Evolutionary conservation across 1,284 basidiomycete genomes (phyloP).

Genomic region (Kwoniella shivajii): DNA sequence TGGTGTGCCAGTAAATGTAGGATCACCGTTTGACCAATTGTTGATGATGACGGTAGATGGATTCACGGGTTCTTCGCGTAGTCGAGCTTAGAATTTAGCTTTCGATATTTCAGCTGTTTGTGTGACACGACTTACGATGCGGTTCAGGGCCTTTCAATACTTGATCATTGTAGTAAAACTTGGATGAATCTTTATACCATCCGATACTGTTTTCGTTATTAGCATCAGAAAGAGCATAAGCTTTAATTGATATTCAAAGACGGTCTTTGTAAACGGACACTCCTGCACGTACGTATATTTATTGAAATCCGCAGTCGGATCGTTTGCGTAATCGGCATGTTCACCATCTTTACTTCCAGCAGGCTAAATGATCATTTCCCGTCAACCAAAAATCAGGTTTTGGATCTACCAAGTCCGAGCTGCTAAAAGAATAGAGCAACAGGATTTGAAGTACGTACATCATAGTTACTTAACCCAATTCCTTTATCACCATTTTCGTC

Average conservation of each 20-base stretch:
- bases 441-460: neutral
- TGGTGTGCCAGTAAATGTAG: neutral
- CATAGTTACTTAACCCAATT: constrained; percentile 3
- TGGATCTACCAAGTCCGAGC: too few species aligned
- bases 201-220: too few species aligned
- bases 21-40: constrained; percentile 6
- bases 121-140: constrained; percentile 1
- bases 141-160: neutral
- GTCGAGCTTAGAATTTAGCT: neutral
- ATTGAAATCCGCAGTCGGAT: constrained; percentile 1
- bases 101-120: too few species aligned
- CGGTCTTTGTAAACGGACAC: too few species aligned
- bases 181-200: neutral
- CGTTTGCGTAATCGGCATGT: neutral
- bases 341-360: neutral
- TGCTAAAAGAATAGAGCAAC: too few species aligned
- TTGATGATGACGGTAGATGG: constrained; percentile 6
- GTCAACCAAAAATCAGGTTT: too few species aligned
- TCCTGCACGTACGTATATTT: neutral
- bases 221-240: too few species aligned
- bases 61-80: neutral
- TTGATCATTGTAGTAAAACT: constrained; percentile 4
- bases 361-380: too few species aligned
- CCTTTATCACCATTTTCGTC: neutral
- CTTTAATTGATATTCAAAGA: too few species aligned